phyloP scores from a whole-genome alignment of 345 rosid species.

The Conringia planisiliqua region DNA sequence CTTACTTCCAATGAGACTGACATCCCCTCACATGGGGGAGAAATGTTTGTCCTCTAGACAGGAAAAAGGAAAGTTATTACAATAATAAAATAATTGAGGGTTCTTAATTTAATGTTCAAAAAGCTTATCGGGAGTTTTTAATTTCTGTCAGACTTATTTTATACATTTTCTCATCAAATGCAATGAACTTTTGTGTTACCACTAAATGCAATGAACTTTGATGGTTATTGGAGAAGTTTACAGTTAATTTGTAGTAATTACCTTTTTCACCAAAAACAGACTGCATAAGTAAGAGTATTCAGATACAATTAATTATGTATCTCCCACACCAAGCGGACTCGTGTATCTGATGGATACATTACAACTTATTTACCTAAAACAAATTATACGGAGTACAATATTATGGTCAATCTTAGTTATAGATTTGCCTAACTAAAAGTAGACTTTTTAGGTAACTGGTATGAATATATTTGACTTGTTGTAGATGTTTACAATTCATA shows the following conservation, averaged over 20 bases:
- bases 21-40: slow-evolving; percentile 39
- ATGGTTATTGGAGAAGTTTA: slow-evolving; percentile 1
- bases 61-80: not conserved
- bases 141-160: slow-evolving; percentile 13
- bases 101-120: slow-evolving; percentile 11
- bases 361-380: not conserved
- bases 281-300: slow-evolving; percentile 1
- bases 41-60: slow-evolving; percentile 33
- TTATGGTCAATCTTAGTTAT: not conserved
- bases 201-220: slow-evolving; percentile 33
- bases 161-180: slow-evolving; percentile 19
- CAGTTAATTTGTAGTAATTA: not conserved
- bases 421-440: not conserved
- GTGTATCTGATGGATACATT: not conserved
- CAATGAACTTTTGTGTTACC: slow-evolving; percentile 19
- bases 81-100: not conserved
- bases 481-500: not conserved
- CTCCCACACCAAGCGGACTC: not conserved
- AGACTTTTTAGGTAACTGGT: not conserved
- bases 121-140: slow-evolving; percentile 21
- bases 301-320: not conserved
- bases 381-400: not conserved
- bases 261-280: not conserved
- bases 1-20: slow-evolving; percentile 27
- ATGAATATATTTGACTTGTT: not conserved